phyloP scores from a whole-genome alignment of 202 grass and related monocot species.

The Brachypodium distachyon region DNA sequence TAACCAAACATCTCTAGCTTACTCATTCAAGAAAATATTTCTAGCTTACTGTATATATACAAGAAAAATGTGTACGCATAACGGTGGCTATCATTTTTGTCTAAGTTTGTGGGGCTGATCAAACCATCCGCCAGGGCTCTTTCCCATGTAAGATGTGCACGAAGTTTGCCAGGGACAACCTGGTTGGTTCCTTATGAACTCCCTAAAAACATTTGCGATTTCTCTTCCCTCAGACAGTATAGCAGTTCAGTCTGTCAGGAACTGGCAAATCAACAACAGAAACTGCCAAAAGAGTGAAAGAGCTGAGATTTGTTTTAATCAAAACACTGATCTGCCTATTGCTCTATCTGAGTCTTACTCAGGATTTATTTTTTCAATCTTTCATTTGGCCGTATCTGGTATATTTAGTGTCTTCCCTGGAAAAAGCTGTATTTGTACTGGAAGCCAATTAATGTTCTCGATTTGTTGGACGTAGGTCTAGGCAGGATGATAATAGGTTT shows the following conservation, averaged over 20 bases:
- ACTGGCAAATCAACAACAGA: neutral
- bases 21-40: too few relatives aligned
- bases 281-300: neutral
- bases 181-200: neutral
- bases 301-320: neutral
- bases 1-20: too few relatives aligned
- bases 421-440: neutral
- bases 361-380: neutral
- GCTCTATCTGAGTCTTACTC: neutral
- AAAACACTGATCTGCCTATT: neutral
- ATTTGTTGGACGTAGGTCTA: neutral
- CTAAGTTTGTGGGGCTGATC: neutral
- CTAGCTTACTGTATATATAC: neutral
- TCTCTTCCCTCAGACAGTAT: neutral
- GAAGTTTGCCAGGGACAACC: neutral
- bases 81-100: neutral
- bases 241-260: neutral
- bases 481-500: neutral
- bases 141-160: neutral
- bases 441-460: neutral
- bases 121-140: neutral
- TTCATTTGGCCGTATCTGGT: neutral
- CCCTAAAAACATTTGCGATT: neutral
- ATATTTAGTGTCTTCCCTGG: neutral
- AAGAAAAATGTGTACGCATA: neutral